A percentile compares a stretch with the other conserved stretches of the same genome.
These are phyloP conservation scores for Areca catechu DNA, from an alignment of 176 grass and related monocot genomes.

Conservation along the genomic window DNA sequence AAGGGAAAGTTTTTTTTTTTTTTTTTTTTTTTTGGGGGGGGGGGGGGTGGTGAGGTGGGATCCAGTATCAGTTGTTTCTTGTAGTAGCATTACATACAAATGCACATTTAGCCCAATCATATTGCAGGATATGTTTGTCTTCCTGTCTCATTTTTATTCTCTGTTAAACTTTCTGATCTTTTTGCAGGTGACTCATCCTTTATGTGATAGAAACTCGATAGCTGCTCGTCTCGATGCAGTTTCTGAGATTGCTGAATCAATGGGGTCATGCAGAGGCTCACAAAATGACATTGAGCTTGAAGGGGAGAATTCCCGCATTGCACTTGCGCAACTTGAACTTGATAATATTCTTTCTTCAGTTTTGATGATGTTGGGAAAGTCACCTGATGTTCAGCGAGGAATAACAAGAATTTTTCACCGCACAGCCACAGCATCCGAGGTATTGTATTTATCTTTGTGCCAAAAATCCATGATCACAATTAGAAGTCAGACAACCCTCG, in stretches of 20 bases:
- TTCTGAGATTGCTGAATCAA: constrained; percentile 73
- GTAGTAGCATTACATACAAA: too few species aligned
- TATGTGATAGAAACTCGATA: constrained; percentile 74
- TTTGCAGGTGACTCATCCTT: constrained; percentile 69
- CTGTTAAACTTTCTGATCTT: constrained; percentile 16
- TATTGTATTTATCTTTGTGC: constrained; percentile 24
- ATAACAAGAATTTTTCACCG: constrained; percentile 86
- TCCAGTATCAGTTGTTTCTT: too few species aligned
- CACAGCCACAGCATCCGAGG: constrained; percentile 69
- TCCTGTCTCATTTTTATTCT: constrained; percentile 14
- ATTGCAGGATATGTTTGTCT: background rate
- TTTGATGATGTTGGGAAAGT: constrained; percentile 58
- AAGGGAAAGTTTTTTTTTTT: too few species aligned
- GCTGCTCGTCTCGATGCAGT: constrained; percentile 75
- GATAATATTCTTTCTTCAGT: constrained; percentile 62
- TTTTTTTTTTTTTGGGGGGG: too few species aligned
- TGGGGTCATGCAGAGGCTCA: constrained; percentile 45
- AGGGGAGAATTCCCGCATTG: constrained; percentile 7
- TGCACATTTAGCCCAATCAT: too few species aligned
- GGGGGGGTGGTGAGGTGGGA: too few species aligned
- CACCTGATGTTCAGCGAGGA: constrained; percentile 85
- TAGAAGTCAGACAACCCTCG: too few species aligned
- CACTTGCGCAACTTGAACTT: constrained; percentile 38
- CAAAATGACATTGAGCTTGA: constrained; percentile 20
- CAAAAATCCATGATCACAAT: background rate